Base-by-base conservation (phyloP, 331 rosid species). In the Stylosanthes scabra region DNA sequence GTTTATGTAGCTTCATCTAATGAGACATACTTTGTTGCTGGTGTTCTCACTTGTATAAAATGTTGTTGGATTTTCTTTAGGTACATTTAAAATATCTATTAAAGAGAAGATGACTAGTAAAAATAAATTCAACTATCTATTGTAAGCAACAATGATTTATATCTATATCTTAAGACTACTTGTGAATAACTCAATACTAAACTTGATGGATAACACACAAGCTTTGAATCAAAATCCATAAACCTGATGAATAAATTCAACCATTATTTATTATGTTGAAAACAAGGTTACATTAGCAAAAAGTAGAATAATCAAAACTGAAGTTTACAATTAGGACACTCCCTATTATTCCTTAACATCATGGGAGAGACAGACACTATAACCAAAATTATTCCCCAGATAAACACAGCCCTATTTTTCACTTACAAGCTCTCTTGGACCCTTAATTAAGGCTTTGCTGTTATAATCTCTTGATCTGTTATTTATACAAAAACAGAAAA, bases 401-500 rank as follows among this genome's bases (percentile, higher is more conserved):
- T 70, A 75, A 82, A 79, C 58, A 74, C 74, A 62, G 66, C 60
- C 78, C 68, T 60, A 61, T 59, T 47, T 69, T 75, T 58, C 37
- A 9, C 68, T 64, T 50, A 47, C 71, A 64, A 46, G 70, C 73
- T 72, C 72, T 55, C 39, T 39, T 49, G 77, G 70, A 77, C 77
- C 76, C 64, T 67, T 68, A 81, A 72, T 82, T 63, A 80, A 9
- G 74, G 73, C 60, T 61, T 78, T 61, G 75, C 83, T 67, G 58
- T 77, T 55, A 71, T 78, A 64, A 73, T 68, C 75, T 50, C 56
- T 50, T 65, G 8, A 76, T 68, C 65, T 62, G 54, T 60, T 15
- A 63, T 75, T 80, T 69, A 72, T 62, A 82, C 76, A 31, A 81
- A 88, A 86, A 83, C 39, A 81, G 86, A 84, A 85, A 77, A 66